These are phyloP conservation scores for Myxozyma sirexii DNA, from an alignment of 805 yeast genomes.

Conservation along the genomic window DNA sequence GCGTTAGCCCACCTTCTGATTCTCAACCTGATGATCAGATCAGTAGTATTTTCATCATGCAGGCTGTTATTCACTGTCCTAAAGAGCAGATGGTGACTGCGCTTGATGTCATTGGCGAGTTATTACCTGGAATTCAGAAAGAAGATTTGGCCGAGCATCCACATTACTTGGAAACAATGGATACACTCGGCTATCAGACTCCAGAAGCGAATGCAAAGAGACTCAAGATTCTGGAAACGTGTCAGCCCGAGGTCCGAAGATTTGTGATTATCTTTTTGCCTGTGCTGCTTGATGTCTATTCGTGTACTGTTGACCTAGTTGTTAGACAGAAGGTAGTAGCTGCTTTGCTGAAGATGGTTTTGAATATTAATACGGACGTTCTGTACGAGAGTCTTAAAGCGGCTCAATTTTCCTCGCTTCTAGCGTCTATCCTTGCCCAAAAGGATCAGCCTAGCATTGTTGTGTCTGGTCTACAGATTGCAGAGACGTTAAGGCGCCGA, in stretches of 20 bases:
- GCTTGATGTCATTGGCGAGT: conserved; percentile 56
- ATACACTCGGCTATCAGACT: neutral
- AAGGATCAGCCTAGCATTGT: conserved; percentile 45
- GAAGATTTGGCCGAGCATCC: conserved; percentile 35
- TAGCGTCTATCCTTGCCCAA: conserved; percentile 41
- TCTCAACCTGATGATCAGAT: conserved; percentile 39
- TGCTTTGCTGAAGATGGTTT: conserved; percentile 55
- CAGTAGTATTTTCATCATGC: conserved; percentile 53
- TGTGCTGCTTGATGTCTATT: conserved; percentile 62
- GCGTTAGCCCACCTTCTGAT: conserved; percentile 46
- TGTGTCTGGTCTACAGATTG: conserved; percentile 55
- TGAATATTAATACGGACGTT: conserved; percentile 43
- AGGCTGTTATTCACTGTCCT: conserved; percentile 72
- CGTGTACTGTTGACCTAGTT: conserved; percentile 70
- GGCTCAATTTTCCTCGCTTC: conserved; percentile 39
- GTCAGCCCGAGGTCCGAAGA: conserved; percentile 32
- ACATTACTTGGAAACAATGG: neutral
- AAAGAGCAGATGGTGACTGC: conserved; percentile 62
- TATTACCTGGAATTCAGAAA: conserved; percentile 54
- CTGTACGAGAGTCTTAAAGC: conserved; percentile 33
- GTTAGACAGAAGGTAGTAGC: conserved; percentile 61
- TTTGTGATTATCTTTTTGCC: conserved; percentile 56
- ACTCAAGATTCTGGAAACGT: conserved; percentile 29
- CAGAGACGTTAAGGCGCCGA: conserved; percentile 50
- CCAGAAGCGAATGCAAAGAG: conserved; percentile 36